Base-by-base conservation (phyloP, 495 filamentous ascomycete species). In the Daldinia concentrica region DNA sequence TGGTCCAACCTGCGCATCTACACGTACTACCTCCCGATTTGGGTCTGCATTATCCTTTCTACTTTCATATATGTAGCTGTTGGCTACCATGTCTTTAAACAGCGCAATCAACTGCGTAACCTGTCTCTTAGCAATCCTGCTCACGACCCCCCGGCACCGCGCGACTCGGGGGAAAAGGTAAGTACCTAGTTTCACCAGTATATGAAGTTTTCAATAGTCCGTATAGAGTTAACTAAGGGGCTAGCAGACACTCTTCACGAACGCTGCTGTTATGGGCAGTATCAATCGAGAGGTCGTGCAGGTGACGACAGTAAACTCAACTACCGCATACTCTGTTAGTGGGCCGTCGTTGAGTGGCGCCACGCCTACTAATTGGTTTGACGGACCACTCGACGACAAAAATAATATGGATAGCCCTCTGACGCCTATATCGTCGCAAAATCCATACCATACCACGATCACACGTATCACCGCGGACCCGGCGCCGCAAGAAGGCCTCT, bases 11-110 rank as follows among this genome's bases (percentile, higher is more conserved):
- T 95, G 14, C 90, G 93, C 26, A 90, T 96, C 45, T 91, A 88
- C 43, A 82, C 86, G 57, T 93, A 95, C 79, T 97, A 97, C 77
- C 86, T 88, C 3, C 92, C 93, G 6, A 90, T 95, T n/a, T 96
- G 93, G 93, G 74, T 90, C n/a, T 86, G 91, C 62, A 90, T 95
- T 66, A 69, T 86, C 24, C 66, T 90, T 27, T 93, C 92, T 3
- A 80, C 90, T 14, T 72, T 84, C 37, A 93, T 96, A 57, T 97
- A 96, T 75, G 72, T 89, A 6, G 84, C 87, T 11, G 91, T 92
- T 48, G 92, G 92, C 15, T 83, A 85, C 30, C 85, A 89, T 29
- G 91, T 94, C 57, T 93, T 87, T 67, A 83, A 84, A 58, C 82
- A 86, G 52, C 86, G 87, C 2, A 83, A 84, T 54, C 85, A 86